phyloP scores from a whole-genome alignment of 805 yeast genomes.

The Yamadazyma takamatsuzukensis region DNA sequence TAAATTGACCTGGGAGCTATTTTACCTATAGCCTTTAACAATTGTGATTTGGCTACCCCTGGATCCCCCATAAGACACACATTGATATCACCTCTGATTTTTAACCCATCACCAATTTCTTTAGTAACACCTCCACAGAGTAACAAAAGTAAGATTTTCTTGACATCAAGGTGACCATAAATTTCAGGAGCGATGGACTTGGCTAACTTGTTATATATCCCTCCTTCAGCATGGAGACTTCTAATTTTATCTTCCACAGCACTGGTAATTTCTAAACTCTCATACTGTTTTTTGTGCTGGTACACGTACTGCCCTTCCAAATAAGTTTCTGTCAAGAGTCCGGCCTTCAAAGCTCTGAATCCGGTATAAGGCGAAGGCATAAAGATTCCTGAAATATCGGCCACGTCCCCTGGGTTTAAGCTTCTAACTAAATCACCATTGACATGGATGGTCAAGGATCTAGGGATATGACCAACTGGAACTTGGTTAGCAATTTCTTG shows the following conservation, averaged over 20 bases:
- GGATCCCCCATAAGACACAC: conserved; percentile 98
- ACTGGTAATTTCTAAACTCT: conserved; percentile 53
- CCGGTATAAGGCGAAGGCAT: conserved; percentile 97
- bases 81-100: conserved; percentile 95
- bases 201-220: conserved; percentile 76
- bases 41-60: conserved; percentile 98
- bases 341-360: conserved; percentile 87
- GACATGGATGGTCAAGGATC: conserved; percentile 80
- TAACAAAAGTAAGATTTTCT: conserved; percentile 79
- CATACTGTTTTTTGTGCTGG: conserved; percentile 89
- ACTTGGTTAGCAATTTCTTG: conserved; percentile 96
- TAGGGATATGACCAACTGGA: conserved; percentile 97
- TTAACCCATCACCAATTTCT: conserved; percentile 93
- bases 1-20: conserved; percentile 96
- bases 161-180: conserved; percentile 89
- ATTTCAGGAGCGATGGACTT: conserved; percentile 96
- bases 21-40: conserved; percentile 83
- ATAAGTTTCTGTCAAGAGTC: conserved; percentile 89
- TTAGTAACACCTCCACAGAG: conserved; percentile 95
- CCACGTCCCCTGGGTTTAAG: conserved; percentile 91
- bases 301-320: conserved; percentile 80
- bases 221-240: conserved; percentile 55
- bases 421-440: conserved; percentile 87
- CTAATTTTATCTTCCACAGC: conserved; percentile 56
- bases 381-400: conserved; percentile 88